Evolutionary conservation across 2,329 filamentous ascomycete genomes (phyloP).

Genomic region (Penicillium freii): DNA sequence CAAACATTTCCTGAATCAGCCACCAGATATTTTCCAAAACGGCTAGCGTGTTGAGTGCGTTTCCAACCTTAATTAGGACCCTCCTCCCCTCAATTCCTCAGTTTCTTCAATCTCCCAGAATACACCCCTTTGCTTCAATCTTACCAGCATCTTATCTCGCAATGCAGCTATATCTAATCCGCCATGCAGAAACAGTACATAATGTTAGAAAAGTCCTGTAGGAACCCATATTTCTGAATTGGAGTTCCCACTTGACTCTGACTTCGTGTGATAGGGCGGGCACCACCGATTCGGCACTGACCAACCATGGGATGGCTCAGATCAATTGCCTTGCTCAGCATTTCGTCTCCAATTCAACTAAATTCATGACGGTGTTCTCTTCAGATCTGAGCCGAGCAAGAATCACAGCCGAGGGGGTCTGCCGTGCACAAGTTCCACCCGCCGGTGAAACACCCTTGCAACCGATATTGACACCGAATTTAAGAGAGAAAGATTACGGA

Average conservation of each 20-base stretch:
- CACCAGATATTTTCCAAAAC: neutral
- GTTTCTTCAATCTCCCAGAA: neutral
- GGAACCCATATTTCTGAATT: slow-evolving; percentile 22
- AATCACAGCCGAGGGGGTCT: slow-evolving; percentile 43
- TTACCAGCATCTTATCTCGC: neutral
- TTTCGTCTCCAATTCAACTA: slow-evolving; percentile 63
- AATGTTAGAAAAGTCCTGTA: slow-evolving; percentile 79
- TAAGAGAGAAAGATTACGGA: slow-evolving; percentile 45
- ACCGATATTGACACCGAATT: slow-evolving; percentile 20
- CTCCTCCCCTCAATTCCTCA: too few species aligned
- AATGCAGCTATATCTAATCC: slow-evolving; percentile 71
- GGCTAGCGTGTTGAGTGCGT: neutral
- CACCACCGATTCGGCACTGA: slow-evolving; percentile 74
- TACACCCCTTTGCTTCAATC: neutral
- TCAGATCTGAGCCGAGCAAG: slow-evolving; percentile 74
- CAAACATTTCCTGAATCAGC: neutral
- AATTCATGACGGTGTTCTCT: slow-evolving; percentile 70
- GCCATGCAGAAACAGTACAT: slow-evolving; percentile 87
- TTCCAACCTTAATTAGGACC: neutral
- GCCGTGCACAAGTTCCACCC: slow-evolving; percentile 13
- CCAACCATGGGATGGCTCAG: slow-evolving; percentile 77
- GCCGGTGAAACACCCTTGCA: neutral
- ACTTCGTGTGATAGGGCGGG: slow-evolving; percentile 60
- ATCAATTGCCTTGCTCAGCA: slow-evolving; percentile 67
- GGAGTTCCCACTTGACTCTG: neutral